Conservation (phyloP, 495 filamentous ascomycete species). For the Penicillium goetzii region DNA sequence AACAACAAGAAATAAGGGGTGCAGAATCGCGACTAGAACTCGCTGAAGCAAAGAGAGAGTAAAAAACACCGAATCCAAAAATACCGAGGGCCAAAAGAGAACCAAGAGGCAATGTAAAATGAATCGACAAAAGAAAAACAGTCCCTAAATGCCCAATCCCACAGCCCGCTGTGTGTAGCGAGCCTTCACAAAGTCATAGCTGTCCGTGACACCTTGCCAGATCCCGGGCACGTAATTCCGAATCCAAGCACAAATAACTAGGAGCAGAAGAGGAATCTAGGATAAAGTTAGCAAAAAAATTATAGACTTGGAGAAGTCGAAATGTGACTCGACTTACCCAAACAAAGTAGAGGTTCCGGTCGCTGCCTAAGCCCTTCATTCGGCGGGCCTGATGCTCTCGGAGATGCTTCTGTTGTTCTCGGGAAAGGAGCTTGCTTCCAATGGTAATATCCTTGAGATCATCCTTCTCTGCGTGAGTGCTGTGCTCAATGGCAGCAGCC, state of each 20-base stretch:
- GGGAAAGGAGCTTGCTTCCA: conserved; percentile 56
- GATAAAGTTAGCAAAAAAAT: conserved; percentile 29
- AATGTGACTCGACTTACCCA: conserved; percentile 64
- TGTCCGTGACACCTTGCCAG: conserved; percentile 50
- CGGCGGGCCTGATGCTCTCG: conserved; percentile 71
- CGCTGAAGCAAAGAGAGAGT: conserved; percentile 25
- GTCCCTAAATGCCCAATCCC: conserved; percentile 39
- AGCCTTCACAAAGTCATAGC: conserved; percentile 49
- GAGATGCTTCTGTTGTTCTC: conserved; percentile 74
- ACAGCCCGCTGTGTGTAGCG: conserved; percentile 49
- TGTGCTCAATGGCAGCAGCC: conserved; percentile 41
- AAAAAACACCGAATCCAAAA: conserved; percentile 28
- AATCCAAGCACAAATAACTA: conserved; percentile 67
- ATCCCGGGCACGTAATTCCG: conserved; percentile 61
- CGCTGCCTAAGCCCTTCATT: conserved; percentile 72
- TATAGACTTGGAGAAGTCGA: conserved; percentile 8
- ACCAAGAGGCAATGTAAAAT: conserved; percentile 11
- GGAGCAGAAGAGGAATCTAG: conserved; percentile 55
- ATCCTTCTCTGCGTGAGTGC: conserved; percentile 37
- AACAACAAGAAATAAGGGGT: conserved; percentile 14
- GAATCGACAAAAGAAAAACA: conserved; percentile 20
- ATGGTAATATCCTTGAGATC: conserved; percentile 51
- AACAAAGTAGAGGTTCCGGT: conserved; percentile 81
- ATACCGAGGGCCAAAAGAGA: conserved; percentile 25
- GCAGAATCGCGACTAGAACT: conserved; percentile 18